Evolutionary conservation across 78 protist genomes (phyloP).

Genomic region (Pigoraptor vietnamica): DNA sequence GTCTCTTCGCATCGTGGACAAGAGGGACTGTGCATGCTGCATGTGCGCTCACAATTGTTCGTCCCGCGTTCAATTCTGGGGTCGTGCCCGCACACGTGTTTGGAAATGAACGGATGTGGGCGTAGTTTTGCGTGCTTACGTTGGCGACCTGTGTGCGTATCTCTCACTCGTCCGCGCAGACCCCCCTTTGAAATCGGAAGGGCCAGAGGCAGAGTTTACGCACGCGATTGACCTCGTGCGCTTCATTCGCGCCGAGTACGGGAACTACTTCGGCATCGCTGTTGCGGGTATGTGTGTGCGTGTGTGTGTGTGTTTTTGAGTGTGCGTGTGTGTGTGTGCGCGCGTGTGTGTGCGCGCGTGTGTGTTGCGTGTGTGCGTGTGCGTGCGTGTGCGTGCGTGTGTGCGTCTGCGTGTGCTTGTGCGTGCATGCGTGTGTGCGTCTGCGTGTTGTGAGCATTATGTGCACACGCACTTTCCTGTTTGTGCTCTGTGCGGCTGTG

Average conservation of each 20-base stretch:
- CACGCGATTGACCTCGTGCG: constrained; percentile 81
- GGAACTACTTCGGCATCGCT: constrained; percentile 72
- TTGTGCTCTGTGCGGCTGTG: neutral
- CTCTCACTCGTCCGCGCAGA: neutral
- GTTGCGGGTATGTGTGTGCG: constrained; percentile 58
- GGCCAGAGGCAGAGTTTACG: constrained; percentile 66
- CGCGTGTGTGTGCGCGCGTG: neutral
- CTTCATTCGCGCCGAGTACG: constrained; percentile 65
- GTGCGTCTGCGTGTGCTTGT: neutral
- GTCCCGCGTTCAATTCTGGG: too few species aligned
- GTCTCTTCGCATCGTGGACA: too few species aligned
- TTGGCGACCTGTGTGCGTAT: neutral
- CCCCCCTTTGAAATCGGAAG: constrained; percentile 37
- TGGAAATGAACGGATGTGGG: too few species aligned
- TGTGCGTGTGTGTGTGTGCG: neutral
- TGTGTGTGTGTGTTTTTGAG: neutral
- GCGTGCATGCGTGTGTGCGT: neutral
- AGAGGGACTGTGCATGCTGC: neutral
- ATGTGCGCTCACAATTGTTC: neutral
- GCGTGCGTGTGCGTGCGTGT: neutral
- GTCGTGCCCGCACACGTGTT: too few species aligned
- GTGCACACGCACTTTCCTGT: too few species aligned
- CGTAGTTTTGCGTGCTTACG: neutral
- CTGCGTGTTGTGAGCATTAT: too few species aligned
- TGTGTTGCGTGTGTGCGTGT: neutral